A percentile compares a stretch with the other conserved stretches of the same genome.
These are phyloP conservation scores for Mycena belliarum DNA, from an alignment of 768 basidiomycete genomes.

Conservation along the genomic window DNA sequence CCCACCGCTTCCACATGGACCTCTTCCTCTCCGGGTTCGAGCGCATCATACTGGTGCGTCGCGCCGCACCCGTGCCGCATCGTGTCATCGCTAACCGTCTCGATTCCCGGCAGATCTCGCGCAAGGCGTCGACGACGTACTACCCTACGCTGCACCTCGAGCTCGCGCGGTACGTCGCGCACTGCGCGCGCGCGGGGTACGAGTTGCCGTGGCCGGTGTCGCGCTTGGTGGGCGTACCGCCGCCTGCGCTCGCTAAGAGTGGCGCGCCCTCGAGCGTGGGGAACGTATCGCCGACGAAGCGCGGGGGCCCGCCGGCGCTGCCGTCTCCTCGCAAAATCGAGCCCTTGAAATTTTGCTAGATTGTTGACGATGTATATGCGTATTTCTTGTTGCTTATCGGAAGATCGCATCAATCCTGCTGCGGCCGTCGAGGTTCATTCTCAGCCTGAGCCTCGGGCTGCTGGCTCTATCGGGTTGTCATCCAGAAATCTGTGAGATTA, in stretches of 20 bases:
- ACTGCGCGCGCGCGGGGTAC: constrained; percentile 64
- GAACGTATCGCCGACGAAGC: constrained; percentile 20
- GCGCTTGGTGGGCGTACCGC: constrained; percentile 79
- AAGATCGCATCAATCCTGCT: too few relatives aligned
- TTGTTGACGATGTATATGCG: too few relatives aligned
- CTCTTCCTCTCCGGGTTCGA: constrained; percentile 92
- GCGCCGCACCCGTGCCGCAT: too few relatives aligned
- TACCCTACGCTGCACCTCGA: constrained; percentile 96
- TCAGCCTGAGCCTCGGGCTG: too few relatives aligned
- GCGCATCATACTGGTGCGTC: constrained; percentile 76
- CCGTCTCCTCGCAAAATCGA: constrained; percentile 16
- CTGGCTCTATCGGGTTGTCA: too few relatives aligned
- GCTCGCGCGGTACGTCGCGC: constrained; percentile 80
- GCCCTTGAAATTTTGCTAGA: constrained; percentile 14
- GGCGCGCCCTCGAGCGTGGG: background rate
- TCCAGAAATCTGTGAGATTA: too few relatives aligned
- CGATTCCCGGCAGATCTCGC: constrained; percentile 64
- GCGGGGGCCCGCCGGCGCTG: constrained; percentile 9
- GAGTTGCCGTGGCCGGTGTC: constrained; percentile 83
- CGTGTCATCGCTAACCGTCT: background rate
- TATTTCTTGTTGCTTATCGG: too few relatives aligned
- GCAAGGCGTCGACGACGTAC: constrained; percentile 93
- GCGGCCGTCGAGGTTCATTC: too few relatives aligned
- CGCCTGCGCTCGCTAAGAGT: constrained; percentile 56
- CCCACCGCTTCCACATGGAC: constrained; percentile 81